These are phyloP conservation scores for Pulveroboletus sp. DNA, from an alignment of 768 basidiomycete species.

Conservation along the genomic window DNA sequence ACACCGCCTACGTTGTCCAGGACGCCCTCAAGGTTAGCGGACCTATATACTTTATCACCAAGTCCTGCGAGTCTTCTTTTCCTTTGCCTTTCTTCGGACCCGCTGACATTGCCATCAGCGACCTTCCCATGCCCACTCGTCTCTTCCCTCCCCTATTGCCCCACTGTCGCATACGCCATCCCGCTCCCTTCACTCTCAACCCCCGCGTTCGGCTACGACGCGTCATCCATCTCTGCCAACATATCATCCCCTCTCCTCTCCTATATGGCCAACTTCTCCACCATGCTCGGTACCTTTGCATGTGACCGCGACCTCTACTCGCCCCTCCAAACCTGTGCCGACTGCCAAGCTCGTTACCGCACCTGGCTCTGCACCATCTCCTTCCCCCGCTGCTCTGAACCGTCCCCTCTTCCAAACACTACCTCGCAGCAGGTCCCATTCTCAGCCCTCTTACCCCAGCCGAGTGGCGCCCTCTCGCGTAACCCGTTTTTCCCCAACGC, in stretches of 20 bases:
- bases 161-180: slow-evolving; percentile 61
- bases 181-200: slow-evolving; percentile 55
- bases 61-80: slow-evolving; percentile 50
- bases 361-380: slow-evolving; percentile 73
- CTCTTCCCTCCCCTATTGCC: slow-evolving; percentile 71
- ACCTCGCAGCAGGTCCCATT: slow-evolving; percentile 32
- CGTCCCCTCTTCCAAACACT: no score
- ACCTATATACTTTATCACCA: slow-evolving; percentile 71
- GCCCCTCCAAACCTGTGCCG: slow-evolving; percentile 68
- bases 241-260: slow-evolving; percentile 51
- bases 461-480: slow-evolving; percentile 39
- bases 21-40: slow-evolving; percentile 55
- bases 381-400: slow-evolving; percentile 76
- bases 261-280: slow-evolving; percentile 71
- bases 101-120: slow-evolving; percentile 28
- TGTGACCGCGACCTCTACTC: slow-evolving; percentile 83
- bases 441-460: slow-evolving; percentile 48
- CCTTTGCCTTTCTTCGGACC: not conserved
- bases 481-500: slow-evolving; percentile 48
- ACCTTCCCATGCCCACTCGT: slow-evolving; percentile 68
- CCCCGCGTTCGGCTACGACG: slow-evolving; percentile 43
- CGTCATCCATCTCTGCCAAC: slow-evolving; percentile 44
- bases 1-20: slow-evolving; percentile 67
- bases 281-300: slow-evolving; percentile 63
- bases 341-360: slow-evolving; percentile 71